These are phyloP conservation scores for Aeschynomene evenia DNA, from an alignment of 306 rosid genomes.

Conservation along the genomic window DNA sequence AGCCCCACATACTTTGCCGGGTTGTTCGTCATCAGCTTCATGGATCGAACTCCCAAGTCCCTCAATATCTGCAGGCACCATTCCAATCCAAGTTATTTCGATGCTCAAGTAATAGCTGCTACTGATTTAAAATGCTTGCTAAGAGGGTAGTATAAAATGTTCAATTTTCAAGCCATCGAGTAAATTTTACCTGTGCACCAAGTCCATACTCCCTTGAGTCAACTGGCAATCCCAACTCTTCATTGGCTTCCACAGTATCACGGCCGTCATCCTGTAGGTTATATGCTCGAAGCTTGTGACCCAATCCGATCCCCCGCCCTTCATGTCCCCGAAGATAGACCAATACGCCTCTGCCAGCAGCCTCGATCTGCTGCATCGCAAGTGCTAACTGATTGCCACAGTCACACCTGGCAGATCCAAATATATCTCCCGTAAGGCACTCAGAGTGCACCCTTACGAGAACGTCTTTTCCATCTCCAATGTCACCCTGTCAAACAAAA, in stretches of 20 bases:
- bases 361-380: conserved; percentile 93
- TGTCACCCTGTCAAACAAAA: conserved; percentile 64
- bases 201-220: conserved; percentile 97
- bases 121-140: no score
- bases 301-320: conserved; percentile 96
- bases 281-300: conserved; percentile 93
- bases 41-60: conserved; percentile 76
- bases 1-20: conserved; percentile 79
- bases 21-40: conserved; percentile 92
- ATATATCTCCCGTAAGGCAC: conserved; percentile 96
- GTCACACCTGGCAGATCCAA: conserved; percentile 93
- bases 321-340: conserved; percentile 96
- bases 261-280: conserved; percentile 82
- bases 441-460: conserved; percentile 98
- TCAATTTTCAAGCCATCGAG: background rate
- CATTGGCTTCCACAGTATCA: conserved; percentile 94
- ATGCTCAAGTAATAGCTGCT: conserved; percentile 10
- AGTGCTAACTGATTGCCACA: conserved; percentile 86
- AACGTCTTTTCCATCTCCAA: conserved; percentile 81
- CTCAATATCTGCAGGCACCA: conserved; percentile 60
- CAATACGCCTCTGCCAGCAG: conserved; percentile 86
- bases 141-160: background rate
- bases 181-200: conserved; percentile 81
- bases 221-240: conserved; percentile 89
- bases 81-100: conserved; percentile 17